Percentiles rank a stretch among this genome's conserved stretches.
Evolutionary conservation across 441 rosid species (phyloP).

Genomic region (Euphorbia celastroides): DNA sequence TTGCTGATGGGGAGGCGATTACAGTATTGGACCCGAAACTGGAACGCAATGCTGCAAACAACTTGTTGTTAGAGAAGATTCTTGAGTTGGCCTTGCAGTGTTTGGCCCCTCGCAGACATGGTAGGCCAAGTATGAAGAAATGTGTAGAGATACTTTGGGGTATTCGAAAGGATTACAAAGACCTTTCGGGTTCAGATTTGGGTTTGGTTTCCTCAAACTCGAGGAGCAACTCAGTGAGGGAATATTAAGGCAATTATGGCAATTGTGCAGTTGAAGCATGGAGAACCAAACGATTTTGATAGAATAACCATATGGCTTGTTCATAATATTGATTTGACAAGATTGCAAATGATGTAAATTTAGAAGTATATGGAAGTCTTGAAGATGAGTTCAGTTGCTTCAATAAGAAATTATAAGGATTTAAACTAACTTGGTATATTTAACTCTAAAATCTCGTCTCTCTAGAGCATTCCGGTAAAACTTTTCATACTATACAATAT

Average conservation of each 20-base stretch:
- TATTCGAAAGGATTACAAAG: conserved; percentile 80
- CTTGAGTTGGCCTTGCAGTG: conserved; percentile 73
- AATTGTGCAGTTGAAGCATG: not conserved
- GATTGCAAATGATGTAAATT: not conserved
- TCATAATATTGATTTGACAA: not conserved
- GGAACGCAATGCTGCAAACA: conserved; percentile 37
- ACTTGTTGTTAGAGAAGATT: conserved; percentile 58
- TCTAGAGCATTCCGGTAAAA: not conserved
- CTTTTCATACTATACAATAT: not conserved
- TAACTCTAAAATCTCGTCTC: not conserved
- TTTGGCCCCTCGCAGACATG: conserved; percentile 62
- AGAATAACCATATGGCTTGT: not conserved
- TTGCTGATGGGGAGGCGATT: conserved; percentile 54
- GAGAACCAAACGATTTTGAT: not conserved
- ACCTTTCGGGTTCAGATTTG: conserved; percentile 30
- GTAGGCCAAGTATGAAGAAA: conserved; percentile 75
- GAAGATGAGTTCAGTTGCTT: not conserved
- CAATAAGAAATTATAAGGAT: too few relatives aligned
- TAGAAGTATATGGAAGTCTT: not conserved
- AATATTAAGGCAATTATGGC: conserved; percentile 16
- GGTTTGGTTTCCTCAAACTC: conserved; percentile 33
- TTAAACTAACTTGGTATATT: not conserved
- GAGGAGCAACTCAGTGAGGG: conserved; percentile 24
- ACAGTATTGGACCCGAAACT: conserved; percentile 65
- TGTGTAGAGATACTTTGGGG: conserved; percentile 87